phyloP scores from a whole-genome alignment of 176 grass and related monocot species.

The Saccharum officinarum region DNA sequence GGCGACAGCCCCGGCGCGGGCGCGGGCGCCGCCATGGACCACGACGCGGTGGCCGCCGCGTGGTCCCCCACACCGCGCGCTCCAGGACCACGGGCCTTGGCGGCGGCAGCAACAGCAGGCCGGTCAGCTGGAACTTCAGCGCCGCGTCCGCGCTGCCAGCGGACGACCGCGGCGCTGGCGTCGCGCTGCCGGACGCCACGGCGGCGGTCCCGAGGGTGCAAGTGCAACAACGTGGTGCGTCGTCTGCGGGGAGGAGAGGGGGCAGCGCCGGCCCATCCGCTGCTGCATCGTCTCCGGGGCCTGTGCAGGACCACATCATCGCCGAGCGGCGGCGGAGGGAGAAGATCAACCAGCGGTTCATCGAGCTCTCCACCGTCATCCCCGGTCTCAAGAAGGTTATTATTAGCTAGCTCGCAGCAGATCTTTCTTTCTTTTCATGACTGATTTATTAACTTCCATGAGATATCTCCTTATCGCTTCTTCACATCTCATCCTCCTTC shows the following conservation, averaged over 20 bases:
- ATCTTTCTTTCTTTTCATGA: not conserved
- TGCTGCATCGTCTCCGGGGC: not conserved
- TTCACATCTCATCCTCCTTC: not conserved
- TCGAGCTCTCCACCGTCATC: constrained; percentile 81
- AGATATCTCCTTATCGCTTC: too few relatives aligned
- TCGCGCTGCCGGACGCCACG: not conserved
- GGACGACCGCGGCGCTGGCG: not conserved
- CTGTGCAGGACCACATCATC: constrained; percentile 73
- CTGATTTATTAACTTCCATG: not conserved
- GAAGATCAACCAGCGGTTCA: constrained; percentile 79
- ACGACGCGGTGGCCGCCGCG: not conserved
- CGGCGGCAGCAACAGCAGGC: not conserved
- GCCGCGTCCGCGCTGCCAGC: constrained; percentile 26
- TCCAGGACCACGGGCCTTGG: constrained; percentile 23
- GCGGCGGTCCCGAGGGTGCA: not conserved
- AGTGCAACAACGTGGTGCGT: not conserved
- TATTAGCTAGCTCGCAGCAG: not conserved
- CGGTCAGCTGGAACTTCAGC: constrained; percentile 61
- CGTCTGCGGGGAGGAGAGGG: constrained; percentile 12
- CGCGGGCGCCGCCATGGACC: constrained; percentile 19
- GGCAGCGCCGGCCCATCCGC: not conserved
- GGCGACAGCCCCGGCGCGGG: constrained; percentile 32
- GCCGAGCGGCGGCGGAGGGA: constrained; percentile 73
- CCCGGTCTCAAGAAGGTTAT: constrained; percentile 77
- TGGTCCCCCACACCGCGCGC: constrained; percentile 39